Evolutionary conservation across 2,329 filamentous ascomycete genomes (phyloP).

Genomic region (Sporothrix dimorphospora): DNA sequence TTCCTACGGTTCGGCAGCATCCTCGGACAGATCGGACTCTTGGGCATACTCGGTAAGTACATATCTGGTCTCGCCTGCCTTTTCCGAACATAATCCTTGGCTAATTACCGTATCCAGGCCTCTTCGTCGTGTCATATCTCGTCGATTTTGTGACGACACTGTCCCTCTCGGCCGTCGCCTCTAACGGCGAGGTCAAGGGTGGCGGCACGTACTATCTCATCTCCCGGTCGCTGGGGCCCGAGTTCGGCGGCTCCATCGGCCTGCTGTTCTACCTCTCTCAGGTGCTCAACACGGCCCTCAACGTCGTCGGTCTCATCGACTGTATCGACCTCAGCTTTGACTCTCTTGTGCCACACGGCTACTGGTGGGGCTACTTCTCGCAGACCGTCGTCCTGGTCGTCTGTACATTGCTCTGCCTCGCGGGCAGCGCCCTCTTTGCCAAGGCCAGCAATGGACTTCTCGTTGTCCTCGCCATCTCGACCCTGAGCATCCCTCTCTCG

Average conservation of each 20-base stretch:
- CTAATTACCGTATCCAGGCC: constrained; percentile 49
- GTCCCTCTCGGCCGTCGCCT: constrained; percentile 85
- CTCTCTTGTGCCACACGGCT: constrained; percentile 65
- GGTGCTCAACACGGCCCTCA: constrained; percentile 83
- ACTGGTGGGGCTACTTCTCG: constrained; percentile 78
- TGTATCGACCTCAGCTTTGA: constrained; percentile 79
- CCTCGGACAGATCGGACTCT: constrained; percentile 74
- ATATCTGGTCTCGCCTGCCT: not conserved
- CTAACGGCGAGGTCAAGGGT: constrained; percentile 85
- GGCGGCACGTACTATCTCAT: constrained; percentile 90
- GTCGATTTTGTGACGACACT: constrained; percentile 84
- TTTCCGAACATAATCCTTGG: not conserved
- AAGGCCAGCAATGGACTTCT: constrained; percentile 78
- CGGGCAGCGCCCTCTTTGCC: constrained; percentile 79
- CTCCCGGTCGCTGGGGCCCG: constrained; percentile 80
- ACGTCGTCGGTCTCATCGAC: constrained; percentile 83
- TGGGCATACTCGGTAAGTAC: constrained; percentile 74
- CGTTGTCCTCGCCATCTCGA: constrained; percentile 70
- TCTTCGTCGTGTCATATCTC: constrained; percentile 74
- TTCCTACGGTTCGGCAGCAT: constrained; percentile 88
- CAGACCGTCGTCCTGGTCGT: constrained; percentile 70
- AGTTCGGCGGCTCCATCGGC: constrained; percentile 87
- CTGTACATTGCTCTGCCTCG: constrained; percentile 75
- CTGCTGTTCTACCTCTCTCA: constrained; percentile 91
- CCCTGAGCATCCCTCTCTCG: constrained; percentile 82